A percentile compares a stretch with the other conserved stretches of the same genome.
Evolutionary conservation across 495 filamentous ascomycete species (phyloP).

Genomic region (Pseudomonodictys pantanalensis): DNA sequence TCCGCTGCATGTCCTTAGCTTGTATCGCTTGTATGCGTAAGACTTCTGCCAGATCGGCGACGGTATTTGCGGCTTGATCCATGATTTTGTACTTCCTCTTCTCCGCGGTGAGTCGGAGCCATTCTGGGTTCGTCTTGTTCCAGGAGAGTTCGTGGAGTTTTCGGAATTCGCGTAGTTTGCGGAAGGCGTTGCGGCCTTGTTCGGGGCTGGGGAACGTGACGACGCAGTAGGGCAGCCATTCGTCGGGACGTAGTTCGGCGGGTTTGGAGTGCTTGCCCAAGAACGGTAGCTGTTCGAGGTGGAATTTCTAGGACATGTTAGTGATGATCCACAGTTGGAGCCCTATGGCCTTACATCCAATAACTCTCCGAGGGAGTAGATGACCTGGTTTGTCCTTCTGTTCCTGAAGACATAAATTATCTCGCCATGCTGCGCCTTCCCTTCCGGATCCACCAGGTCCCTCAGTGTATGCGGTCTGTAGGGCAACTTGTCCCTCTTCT

Average conservation of each 20-base stretch:
- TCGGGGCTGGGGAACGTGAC: slow-evolving; percentile 64
- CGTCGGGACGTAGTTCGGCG: slow-evolving; percentile 75
- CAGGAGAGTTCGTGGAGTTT: slow-evolving; percentile 65
- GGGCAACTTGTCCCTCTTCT: neutral
- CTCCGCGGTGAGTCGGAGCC: slow-evolving; percentile 43
- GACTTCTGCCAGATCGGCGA: slow-evolving; percentile 84
- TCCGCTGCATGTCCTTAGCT: neutral
- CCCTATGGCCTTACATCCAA: slow-evolving; percentile 57
- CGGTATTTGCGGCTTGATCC: slow-evolving; percentile 83
- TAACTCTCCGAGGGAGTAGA: slow-evolving; percentile 71
- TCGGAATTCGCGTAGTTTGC: slow-evolving; percentile 78
- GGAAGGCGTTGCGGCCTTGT: slow-evolving; percentile 71
- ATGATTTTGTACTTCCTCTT: slow-evolving; percentile 64
- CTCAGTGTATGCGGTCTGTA: neutral
- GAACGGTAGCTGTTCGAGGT: slow-evolving; percentile 74
- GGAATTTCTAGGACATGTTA: slow-evolving; percentile 49
- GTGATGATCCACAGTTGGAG: slow-evolving; percentile 1
- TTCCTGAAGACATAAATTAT: slow-evolving; percentile 83
- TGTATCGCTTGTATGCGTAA: slow-evolving; percentile 52
- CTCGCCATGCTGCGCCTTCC: slow-evolving; percentile 31
- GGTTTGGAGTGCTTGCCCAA: slow-evolving; percentile 89
- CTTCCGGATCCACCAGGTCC: neutral
- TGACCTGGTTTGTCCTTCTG: slow-evolving; percentile 72
- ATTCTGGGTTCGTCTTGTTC: slow-evolving; percentile 45
- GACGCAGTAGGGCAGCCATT: slow-evolving; percentile 79